Conservation (phyloP, 768 basidiomycete species). For the Calocybe gangraenosa region DNA sequence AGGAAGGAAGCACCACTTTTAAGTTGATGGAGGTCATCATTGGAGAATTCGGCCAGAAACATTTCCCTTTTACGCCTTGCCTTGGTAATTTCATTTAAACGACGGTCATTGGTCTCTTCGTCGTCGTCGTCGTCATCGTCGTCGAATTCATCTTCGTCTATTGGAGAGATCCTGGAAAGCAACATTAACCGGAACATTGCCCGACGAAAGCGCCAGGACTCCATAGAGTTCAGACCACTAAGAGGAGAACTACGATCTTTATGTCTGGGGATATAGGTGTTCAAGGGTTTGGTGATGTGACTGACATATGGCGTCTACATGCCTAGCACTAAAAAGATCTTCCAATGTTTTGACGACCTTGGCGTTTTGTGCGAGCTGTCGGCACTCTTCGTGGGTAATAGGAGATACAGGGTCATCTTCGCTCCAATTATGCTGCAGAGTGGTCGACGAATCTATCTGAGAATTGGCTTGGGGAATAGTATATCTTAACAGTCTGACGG, state of each 20-base stretch:
- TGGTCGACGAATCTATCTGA: background rate
- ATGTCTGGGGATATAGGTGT: slow-evolving; percentile 19
- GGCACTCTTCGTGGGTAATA: slow-evolving; percentile 18
- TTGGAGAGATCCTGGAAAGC: slow-evolving; percentile 10
- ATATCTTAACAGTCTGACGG: slow-evolving; percentile 22
- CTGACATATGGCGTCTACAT: slow-evolving; percentile 6
- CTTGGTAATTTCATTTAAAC: background rate
- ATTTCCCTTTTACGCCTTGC: slow-evolving; percentile 8
- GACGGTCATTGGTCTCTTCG: background rate
- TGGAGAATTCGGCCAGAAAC: slow-evolving; percentile 8
- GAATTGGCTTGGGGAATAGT: slow-evolving; percentile 2
- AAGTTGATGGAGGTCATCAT: slow-evolving; percentile 12
- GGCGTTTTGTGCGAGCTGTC: slow-evolving; percentile 20
- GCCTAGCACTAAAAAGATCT: slow-evolving; percentile 37
- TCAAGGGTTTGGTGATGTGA: background rate
- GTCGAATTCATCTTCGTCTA: background rate
- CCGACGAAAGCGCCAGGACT: slow-evolving; percentile 24
- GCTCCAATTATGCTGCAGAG: slow-evolving; percentile 4
- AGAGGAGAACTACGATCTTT: slow-evolving; percentile 29
- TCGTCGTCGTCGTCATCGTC: slow-evolving; percentile 6
- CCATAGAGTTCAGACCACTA: slow-evolving; percentile 25
- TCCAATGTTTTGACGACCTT: slow-evolving; percentile 25
- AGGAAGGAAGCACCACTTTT: slow-evolving; percentile 15
- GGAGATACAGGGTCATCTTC: slow-evolving; percentile 14
- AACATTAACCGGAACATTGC: slow-evolving; percentile 17